Base-by-base conservation (phyloP, 2,329 filamentous ascomycete species). In the Fusarium sp. region DNA sequence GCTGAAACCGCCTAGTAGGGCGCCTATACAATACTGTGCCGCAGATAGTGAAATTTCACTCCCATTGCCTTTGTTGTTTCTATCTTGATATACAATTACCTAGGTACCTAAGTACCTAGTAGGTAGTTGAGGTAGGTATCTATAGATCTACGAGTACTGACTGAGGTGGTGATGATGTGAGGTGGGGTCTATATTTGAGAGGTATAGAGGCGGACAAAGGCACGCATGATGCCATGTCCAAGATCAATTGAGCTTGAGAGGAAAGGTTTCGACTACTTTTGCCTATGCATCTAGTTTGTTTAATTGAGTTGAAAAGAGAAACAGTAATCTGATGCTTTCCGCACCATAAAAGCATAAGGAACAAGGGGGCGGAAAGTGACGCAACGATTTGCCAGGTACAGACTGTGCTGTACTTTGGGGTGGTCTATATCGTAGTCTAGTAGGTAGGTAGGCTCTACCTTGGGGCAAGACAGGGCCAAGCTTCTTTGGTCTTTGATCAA, bases 331-430 rank as follows among this genome's bases (percentile, higher is more conserved):
- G 10, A n/a, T n/a, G 10, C 34, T n/a, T 37, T 37, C 34, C 18
- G 34, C 10, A 37, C 9, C 34, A 37, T 37, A 12, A 37, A 37
- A n/a, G 34, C 34, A 37, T 37, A 37, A 12, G n/a, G 58, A 50
- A 39, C 51, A 52, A 66, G 55, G 65, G 65, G 70, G 52, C 55
- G 62, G 65, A 65, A 65, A 60, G 69, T 72, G 72, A 74, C 71
- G 67, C 71, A 73, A 28, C 18, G n/a, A 45, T 13, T 30, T 23
- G 21, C 26, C 14, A 12, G 41, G 19, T 43, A 25, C 6, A 19
- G 19, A 21, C 34, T 11, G 16, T n/a, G 11, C 34, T 18, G 13
- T 23, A 23, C 21, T 5, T 23, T 23, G 21, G 21, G 21, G 4
- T 23, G 21, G 21, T 23, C 21, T 23, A 23, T 23, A 23, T 23